Evolutionary conservation across 495 filamentous ascomycete genomes (phyloP), one percentile per base, ranked within the genome.

Genomic region (Trichoderma asperelloides): DNA sequence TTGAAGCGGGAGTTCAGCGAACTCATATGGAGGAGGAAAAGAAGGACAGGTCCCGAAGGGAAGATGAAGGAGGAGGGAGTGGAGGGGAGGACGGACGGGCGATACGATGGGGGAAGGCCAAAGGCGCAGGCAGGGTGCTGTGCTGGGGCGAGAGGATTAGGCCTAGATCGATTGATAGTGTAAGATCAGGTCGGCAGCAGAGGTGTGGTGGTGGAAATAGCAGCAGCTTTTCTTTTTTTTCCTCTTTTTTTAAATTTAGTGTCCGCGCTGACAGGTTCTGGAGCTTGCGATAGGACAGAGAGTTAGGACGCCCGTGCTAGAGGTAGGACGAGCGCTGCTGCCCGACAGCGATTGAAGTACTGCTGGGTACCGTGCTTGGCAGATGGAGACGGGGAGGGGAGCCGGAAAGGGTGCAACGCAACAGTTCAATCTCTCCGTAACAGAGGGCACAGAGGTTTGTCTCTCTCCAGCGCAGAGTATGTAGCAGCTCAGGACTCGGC

Each of bases 1-100:
- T 86, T 85, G 65, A 86, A 78, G 68, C 83, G 82, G 69, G 81
- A 83, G 79, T 85, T 87, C 83, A 85, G 77, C 76, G 81, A 85
- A 80, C 82, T 84, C 84, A 86, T 87, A 83, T 76, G 80, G 76
- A 68, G 66, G 64, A 65, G 71, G 69, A 68, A 71, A 66, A 71
- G 71, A 68, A 74, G 68, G 64, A 70, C 68, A 71, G 68, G 43
- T 47, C 55, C 25, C 55, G 55, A 60, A 67, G 69, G 57, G 40
- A 65, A 66, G 49, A 40, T 40, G 67, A 66, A 23, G 62, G 65
- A 67, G 71, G 40, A 21, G 63, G 69, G 66, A 64, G 66, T 41
- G 64, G 65, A 64, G 62, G 45, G 37, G 60, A 64, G 64, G 63
- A 16, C 49, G 63, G 63, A 66, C 37, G 51, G 66, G 57, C 43